phyloP scores from a whole-genome alignment of 2,329 filamentous ascomycete genomes.

The Didymella arachidicola region DNA sequence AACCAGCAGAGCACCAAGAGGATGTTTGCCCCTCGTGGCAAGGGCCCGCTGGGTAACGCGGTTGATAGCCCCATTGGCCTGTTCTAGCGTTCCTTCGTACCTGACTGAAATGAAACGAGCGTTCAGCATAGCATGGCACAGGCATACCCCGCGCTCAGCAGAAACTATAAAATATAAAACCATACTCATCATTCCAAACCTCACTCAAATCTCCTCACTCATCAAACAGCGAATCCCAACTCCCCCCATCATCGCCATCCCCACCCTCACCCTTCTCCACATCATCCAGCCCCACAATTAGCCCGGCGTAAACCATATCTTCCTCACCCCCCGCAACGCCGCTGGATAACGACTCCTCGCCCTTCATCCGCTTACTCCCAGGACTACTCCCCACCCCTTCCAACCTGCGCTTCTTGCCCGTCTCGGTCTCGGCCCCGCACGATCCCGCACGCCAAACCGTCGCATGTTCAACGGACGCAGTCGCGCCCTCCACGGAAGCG shows the following conservation, averaged over 20 bases:
- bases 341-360: too few relatives aligned
- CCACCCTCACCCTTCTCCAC: background rate
- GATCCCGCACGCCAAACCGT: background rate
- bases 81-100: background rate
- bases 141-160: background rate
- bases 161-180: constrained; percentile 9
- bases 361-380: background rate
- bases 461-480: too few relatives aligned
- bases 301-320: background rate
- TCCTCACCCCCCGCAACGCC: background rate
- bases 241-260: background rate
- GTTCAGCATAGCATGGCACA: too few relatives aligned
- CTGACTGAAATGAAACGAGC: too few relatives aligned
- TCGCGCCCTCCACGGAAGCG: too few relatives aligned
- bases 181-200: background rate
- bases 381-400: background rate
- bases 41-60: constrained; percentile 2
- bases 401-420: constrained; percentile 8
- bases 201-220: background rate
- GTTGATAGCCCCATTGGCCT: background rate
- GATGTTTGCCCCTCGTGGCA: constrained; percentile 10
- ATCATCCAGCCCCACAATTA: background rate
- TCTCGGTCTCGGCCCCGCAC: background rate
- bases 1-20: constrained; percentile 1
- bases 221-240: background rate